These are phyloP conservation scores for Mycena citricolor DNA, from an alignment of 1,284 basidiomycete genomes.

Conservation along the genomic window DNA sequence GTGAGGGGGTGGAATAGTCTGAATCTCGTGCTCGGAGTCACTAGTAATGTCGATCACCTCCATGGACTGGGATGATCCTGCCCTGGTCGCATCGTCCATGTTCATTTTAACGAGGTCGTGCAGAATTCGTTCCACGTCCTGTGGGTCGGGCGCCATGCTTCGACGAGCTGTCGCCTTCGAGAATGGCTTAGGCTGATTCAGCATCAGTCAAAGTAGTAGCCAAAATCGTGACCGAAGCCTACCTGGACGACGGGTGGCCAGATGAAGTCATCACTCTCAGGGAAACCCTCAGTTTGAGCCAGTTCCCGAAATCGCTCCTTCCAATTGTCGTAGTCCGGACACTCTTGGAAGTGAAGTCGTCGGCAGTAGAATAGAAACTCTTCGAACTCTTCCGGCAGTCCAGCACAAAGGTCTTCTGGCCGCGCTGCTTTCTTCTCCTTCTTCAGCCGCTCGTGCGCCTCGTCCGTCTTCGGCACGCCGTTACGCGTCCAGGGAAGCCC, in stretches of 20 bases:
- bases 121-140: conserved; percentile 53
- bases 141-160: conserved; percentile 29
- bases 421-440: conserved; percentile 55
- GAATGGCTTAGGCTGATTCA: conserved; percentile 11
- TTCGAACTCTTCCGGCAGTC: conserved; percentile 68
- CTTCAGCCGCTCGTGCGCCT: conserved; percentile 60
- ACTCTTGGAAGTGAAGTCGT: conserved; percentile 61
- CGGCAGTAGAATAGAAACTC: conserved; percentile 72
- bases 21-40: conserved; percentile 39
- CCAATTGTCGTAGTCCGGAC: conserved; percentile 67
- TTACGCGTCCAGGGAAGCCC: conserved; percentile 75
- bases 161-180: conserved; percentile 19
- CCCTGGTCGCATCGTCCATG: conserved; percentile 38
- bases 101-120: conserved; percentile 58
- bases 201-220: conserved; percentile 20
- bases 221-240: no score
- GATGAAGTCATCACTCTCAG: conserved; percentile 56
- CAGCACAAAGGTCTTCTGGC: conserved; percentile 68
- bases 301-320: conserved; percentile 57
- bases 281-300: conserved; percentile 57
- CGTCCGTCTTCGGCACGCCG: conserved; percentile 67
- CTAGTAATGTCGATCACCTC: conserved; percentile 51
- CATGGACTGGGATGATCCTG: conserved; percentile 27
- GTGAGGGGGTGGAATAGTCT: conserved; percentile 32
- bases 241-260: conserved; percentile 59